Percentiles rank a stretch among this genome's conserved stretches.
These are phyloP conservation scores for Sclerotiophoma versabilis DNA, from an alignment of 2,329 filamentous ascomycete genomes.

Conservation along the genomic window DNA sequence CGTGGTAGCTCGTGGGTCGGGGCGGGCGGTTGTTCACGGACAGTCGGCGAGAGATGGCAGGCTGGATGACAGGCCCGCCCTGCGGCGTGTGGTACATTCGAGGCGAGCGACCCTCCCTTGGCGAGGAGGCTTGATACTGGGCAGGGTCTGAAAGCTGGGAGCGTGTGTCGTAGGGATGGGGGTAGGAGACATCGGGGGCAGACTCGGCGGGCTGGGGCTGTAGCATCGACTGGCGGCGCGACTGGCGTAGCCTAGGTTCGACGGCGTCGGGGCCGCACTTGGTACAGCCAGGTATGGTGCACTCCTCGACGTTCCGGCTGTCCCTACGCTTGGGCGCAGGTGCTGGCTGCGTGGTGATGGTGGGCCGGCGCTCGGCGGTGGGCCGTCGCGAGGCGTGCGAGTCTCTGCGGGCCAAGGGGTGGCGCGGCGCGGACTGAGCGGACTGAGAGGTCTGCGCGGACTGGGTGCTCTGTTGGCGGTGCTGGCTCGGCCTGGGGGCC, in stretches of 20 bases:
- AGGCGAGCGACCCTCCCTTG: conserved; percentile 35
- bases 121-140: conserved; percentile 34
- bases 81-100: conserved; percentile 25
- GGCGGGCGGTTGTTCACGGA: conserved; percentile 28
- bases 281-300: conserved; percentile 46
- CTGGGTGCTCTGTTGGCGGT: conserved; percentile 28
- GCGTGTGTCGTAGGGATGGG: conserved; percentile 27
- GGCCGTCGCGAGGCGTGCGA: conserved; percentile 35
- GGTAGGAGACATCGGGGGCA: conserved; percentile 38
- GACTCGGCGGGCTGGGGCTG: conserved; percentile 30
- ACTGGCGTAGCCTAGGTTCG: conserved; percentile 23
- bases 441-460: conserved; percentile 30
- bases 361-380: conserved; percentile 22
- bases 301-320: conserved; percentile 32
- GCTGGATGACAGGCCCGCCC: conserved; percentile 39
- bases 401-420: conserved; percentile 31
- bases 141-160: conserved; percentile 44
- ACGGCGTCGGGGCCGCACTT: conserved; percentile 30
- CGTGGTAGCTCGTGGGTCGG: conserved; percentile 46
- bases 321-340: conserved; percentile 17
- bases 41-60: conserved; percentile 36
- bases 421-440: conserved; percentile 15
- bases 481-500: conserved; percentile 22
- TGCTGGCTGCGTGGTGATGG: conserved; percentile 22
- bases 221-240: conserved; percentile 18